Conservation (phyloP, 805 yeast genomes). For the Jamesozyma lodderae region DNA sequence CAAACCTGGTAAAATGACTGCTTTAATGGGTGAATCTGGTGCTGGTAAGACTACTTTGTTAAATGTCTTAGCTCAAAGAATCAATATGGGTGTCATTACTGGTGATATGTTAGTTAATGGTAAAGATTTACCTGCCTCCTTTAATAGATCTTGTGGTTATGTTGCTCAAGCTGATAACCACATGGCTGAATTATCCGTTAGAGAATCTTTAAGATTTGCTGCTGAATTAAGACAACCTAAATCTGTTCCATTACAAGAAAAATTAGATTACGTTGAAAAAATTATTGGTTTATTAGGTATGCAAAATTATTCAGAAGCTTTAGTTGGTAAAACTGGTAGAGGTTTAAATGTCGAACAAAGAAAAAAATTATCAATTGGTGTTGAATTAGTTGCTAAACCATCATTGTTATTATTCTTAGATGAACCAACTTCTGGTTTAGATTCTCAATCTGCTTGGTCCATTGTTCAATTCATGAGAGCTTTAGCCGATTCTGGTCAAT, state of each 20-base stretch:
- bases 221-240: conserved; percentile 65
- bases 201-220: conserved; percentile 65
- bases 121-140: conserved; percentile 46
- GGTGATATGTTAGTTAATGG: conserved; percentile 71
- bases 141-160: conserved; percentile 71
- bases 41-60: conserved; percentile 78
- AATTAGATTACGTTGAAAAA: conserved; percentile 58
- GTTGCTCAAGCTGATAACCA: conserved; percentile 79
- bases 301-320: conserved; percentile 66
- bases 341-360: conserved; percentile 65
- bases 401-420: conserved; percentile 53
- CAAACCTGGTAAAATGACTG: conserved; percentile 73
- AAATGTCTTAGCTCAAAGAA: conserved; percentile 64
- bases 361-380: conserved; percentile 61
- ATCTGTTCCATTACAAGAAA: conserved; percentile 47
- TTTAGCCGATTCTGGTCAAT: conserved; percentile 63
- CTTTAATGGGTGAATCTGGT: conserved; percentile 81
- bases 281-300: conserved; percentile 59
- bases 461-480: conserved; percentile 58
- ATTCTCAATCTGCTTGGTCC: conserved; percentile 60
- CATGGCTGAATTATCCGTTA: conserved; percentile 56
- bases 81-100: conserved; percentile 59
- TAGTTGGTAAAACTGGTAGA: conserved; percentile 67
- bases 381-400: conserved; percentile 64
- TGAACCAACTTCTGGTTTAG: conserved; percentile 70